phyloP scores from a whole-genome alignment of 2,329 filamentous ascomycete species.

The Claviceps sp. region DNA sequence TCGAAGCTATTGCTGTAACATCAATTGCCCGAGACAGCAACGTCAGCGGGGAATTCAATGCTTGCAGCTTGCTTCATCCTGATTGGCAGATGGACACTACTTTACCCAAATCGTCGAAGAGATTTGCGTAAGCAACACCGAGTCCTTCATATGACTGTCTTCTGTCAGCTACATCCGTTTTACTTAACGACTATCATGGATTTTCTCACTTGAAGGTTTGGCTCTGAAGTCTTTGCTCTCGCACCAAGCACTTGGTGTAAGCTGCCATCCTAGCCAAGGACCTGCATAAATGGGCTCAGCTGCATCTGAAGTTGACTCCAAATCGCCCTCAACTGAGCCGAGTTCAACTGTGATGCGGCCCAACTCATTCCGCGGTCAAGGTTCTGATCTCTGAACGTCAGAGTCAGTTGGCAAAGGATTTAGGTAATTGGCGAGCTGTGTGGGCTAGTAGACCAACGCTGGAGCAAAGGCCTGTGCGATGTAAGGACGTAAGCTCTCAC shows the following conservation, averaged over 20 bases:
- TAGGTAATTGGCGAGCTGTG: too few species aligned
- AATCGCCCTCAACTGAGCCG: conserved; percentile 6
- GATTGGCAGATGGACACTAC: not conserved
- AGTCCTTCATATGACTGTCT: too few species aligned
- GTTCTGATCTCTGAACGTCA: too few species aligned
- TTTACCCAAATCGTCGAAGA: conserved; percentile 23
- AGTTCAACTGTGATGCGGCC: conserved; percentile 1
- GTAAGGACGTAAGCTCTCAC: too few species aligned
- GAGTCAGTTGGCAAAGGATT: too few species aligned
- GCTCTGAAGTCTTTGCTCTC: conserved; percentile 10
- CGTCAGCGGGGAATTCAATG: not conserved
- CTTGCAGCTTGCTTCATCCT: not conserved
- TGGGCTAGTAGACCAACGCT: too few species aligned
- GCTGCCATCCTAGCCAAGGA: conserved; percentile 8
- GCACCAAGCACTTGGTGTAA: conserved; percentile 10
- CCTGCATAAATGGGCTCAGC: conserved; percentile 9
- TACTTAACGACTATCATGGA: too few species aligned
- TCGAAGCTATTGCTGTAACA: not conserved
- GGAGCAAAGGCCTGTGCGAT: too few species aligned
- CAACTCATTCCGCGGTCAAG: not conserved
- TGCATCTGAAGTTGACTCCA: conserved; percentile 9
- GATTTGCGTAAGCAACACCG: conserved; percentile 19
- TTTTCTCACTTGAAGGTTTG: not conserved
- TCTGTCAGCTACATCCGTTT: too few species aligned
- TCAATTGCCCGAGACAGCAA: not conserved